These are phyloP conservation scores for Leccinellum luteum DNA, from an alignment of 768 basidiomycete genomes.

Conservation along the genomic window DNA sequence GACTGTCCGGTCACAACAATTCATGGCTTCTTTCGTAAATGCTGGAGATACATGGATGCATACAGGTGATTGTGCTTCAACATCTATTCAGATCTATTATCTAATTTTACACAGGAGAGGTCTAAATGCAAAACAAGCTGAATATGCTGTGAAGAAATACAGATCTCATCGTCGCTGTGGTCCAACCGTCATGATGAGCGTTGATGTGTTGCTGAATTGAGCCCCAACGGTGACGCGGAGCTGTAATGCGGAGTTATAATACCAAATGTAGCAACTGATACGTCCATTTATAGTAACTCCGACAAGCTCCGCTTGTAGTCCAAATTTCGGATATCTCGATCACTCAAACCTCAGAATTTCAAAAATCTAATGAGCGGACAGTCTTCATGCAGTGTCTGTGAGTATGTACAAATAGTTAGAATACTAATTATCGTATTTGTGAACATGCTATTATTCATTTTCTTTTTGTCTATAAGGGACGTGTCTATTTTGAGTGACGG, in stretches of 20 bases:
- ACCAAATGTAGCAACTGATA: not conserved
- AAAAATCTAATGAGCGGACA: not conserved
- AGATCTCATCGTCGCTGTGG: not conserved
- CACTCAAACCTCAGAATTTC: not conserved
- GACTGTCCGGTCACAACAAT: not conserved
- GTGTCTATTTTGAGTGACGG: constrained; percentile 3
- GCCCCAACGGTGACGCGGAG: not conserved
- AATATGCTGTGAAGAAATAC: not conserved
- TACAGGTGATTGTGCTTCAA: not conserved
- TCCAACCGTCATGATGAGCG: not conserved
- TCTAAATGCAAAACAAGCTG: not conserved
- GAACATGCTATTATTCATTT: not conserved
- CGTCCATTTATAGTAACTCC: not conserved
- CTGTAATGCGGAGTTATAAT: not conserved
- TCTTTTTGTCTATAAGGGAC: not conserved
- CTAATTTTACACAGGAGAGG: not conserved
- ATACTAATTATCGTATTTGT: not conserved
- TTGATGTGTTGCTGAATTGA: not conserved
- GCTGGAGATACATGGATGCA: not conserved
- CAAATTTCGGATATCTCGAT: not conserved
- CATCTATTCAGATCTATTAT: not conserved
- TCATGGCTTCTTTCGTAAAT: not conserved
- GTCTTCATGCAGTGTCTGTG: not conserved
- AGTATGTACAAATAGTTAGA: not conserved
- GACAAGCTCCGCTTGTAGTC: not conserved